phyloP scores from a whole-genome alignment of 129 eudicot species.

The Saussurea involucrata region DNA sequence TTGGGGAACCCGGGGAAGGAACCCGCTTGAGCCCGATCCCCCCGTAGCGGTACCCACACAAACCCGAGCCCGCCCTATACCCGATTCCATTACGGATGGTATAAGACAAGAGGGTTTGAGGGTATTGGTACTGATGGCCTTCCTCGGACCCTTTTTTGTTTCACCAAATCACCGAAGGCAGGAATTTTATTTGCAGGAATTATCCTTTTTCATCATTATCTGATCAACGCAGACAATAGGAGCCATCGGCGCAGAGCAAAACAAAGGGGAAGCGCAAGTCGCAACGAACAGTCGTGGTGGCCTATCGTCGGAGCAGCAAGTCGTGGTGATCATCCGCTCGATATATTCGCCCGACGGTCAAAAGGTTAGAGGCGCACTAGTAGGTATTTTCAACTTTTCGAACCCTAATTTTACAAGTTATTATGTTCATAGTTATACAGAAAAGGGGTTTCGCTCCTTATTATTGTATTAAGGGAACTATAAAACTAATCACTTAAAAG shows the following conservation, averaged over 20 bases:
- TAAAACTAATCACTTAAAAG: background rate
- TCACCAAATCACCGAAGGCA: background rate
- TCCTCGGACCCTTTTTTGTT: too few relatives aligned
- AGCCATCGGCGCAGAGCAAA: background rate
- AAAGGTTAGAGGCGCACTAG: background rate
- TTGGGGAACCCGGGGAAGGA: too few relatives aligned
- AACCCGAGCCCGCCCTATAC: too few relatives aligned
- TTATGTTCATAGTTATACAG: background rate
- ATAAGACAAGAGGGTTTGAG: too few relatives aligned
- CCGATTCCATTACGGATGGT: too few relatives aligned
- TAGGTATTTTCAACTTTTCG: background rate
- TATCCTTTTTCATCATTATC: too few relatives aligned
- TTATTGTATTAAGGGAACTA: background rate
- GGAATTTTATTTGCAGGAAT: background rate
- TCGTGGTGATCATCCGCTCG: background rate
- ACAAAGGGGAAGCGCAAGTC: background rate
- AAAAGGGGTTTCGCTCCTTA: background rate
- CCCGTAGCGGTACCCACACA: too few relatives aligned
- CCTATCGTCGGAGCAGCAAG: background rate
- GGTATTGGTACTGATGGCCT: too few relatives aligned
- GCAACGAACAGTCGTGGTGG: background rate
- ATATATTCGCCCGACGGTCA: background rate
- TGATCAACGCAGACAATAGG: background rate
- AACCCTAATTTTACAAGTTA: background rate
- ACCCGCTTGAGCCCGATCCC: too few relatives aligned